Evolutionary conservation across 2,329 filamentous ascomycete species (phyloP), one percentile per base, ranked within the genome.

Genomic region (Penicillium sp.): DNA sequence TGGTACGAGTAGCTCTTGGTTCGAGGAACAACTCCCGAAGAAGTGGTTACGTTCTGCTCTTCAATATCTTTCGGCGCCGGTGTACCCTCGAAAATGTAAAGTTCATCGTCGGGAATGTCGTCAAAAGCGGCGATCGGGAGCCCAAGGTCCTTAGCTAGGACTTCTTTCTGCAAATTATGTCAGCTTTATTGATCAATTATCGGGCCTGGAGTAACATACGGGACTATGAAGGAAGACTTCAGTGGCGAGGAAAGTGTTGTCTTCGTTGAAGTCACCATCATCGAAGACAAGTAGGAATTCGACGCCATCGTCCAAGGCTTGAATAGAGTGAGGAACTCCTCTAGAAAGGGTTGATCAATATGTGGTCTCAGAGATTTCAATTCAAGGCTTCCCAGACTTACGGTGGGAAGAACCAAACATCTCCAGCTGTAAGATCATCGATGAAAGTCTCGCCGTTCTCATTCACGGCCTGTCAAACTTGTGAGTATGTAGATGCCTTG

Each of bases 391-490:
- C n/a, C n/a, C n/a, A n/a, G n/a, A 56, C 66, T 52, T 24, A 73
- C 71, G 86, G 85, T 19, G 89, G 89, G 74, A 92, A 92, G 66
- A 90, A 92, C 89, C 88, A 92, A 6, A 92, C 72, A 65, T 92
- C 90, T 4, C 90, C 90, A 66, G 89, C 87, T 66, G 85, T 82
- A 19, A 92, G 74, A 66, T 92, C 89, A 60, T 91, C 89, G 56
- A 92, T 83, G 69, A 91, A 92, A 58, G 85, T 89, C 56, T 89
- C 85, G 9, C 89, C 89, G 57, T 92, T 87, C 33, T 71, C 68
- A 10, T 73, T 70, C 2, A 73, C 60, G 23, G 70, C 70, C 70
- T 73, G 16, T 0, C 0, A 33, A 8, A 16, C 13, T n/a, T 9
- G 5, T 52, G n/a, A 57, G 31, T 21, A 26, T 2, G 31, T n/a